Evolutionary conservation across 768 basidiomycete genomes (phyloP).

Genomic region (Tephrocybe rancida): DNA sequence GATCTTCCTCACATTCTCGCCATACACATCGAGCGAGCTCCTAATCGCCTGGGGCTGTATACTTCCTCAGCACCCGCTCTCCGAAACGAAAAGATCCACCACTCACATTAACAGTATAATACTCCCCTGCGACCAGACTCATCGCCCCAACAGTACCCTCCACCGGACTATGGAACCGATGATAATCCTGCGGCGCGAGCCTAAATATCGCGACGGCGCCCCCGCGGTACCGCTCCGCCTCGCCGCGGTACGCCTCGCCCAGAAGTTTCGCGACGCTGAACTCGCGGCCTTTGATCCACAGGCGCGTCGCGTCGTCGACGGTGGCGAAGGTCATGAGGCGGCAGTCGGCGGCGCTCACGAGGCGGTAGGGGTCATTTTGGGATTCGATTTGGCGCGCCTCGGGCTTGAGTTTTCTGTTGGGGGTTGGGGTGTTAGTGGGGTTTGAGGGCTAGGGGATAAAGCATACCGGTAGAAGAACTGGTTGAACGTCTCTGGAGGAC

Average conservation of each 20-base stretch:
- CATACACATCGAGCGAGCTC: slow-evolving; percentile 88
- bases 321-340: slow-evolving; percentile 94
- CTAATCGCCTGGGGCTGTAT: slow-evolving; percentile 91
- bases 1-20: slow-evolving; percentile 92
- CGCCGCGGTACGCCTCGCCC: slow-evolving; percentile 73
- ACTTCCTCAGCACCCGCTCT: not conserved
- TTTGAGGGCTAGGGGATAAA: not conserved
- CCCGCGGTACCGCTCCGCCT: slow-evolving; percentile 71
- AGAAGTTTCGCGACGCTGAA: slow-evolving; percentile 82
- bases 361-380: slow-evolving; percentile 72
- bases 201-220: slow-evolving; percentile 91
- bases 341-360: slow-evolving; percentile 93
- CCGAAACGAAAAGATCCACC: not conserved
- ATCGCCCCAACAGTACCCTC: slow-evolving; percentile 84
- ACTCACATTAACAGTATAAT: slow-evolving; percentile 92
- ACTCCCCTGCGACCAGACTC: slow-evolving; percentile 85
- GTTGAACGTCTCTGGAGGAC: slow-evolving; percentile 79
- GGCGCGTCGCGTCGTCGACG: slow-evolving; percentile 78
- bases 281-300: slow-evolving; percentile 98
- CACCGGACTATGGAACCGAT: slow-evolving; percentile 89
- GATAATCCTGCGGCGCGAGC: slow-evolving; percentile 93
- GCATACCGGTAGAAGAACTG: slow-evolving; percentile 81
- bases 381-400: slow-evolving; percentile 74
- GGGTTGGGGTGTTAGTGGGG: not conserved
- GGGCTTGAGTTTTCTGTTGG: slow-evolving; percentile 78